These are phyloP conservation scores for Nannizzia gypsea DNA, from an alignment of 2,329 filamentous ascomycete genomes.

Conservation along the genomic window DNA sequence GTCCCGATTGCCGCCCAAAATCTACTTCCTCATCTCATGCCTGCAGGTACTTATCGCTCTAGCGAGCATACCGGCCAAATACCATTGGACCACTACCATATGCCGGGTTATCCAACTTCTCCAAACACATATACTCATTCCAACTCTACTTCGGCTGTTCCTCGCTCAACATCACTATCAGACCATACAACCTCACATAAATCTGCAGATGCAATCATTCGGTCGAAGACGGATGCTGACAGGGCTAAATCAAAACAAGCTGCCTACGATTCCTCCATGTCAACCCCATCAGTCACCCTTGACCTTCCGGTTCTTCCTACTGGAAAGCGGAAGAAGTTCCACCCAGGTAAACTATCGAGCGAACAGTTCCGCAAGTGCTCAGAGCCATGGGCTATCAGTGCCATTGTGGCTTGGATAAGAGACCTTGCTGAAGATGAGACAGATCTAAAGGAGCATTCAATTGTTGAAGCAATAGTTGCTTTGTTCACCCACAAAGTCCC, in stretches of 20 bases:
- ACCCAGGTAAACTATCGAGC: constrained; percentile 68
- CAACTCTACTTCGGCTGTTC: constrained; percentile 40
- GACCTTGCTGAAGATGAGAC: constrained; percentile 83
- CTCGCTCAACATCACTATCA: constrained; percentile 69
- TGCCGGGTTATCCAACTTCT: constrained; percentile 27
- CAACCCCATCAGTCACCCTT: constrained; percentile 46
- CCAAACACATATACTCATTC: constrained; percentile 44
- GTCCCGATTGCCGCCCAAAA: constrained; percentile 42
- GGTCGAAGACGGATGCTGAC: constrained; percentile 90
- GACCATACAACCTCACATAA: constrained; percentile 68
- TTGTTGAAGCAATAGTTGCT: constrained; percentile 76
- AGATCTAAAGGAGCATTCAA: constrained; percentile 70
- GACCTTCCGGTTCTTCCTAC: constrained; percentile 76
- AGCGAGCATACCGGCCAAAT: constrained; percentile 34
- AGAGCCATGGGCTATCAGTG: constrained; percentile 87
- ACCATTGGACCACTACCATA: constrained; percentile 27
- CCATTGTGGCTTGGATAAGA: constrained; percentile 75
- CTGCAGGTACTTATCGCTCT: constrained; percentile 49
- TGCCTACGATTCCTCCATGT: constrained; percentile 16
- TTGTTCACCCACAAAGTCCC: constrained; percentile 91
- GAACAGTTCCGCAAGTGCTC: constrained; percentile 72
- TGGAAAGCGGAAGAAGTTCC: constrained; percentile 69
- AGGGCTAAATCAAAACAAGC: constrained; percentile 42
- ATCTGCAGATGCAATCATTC: constrained; percentile 62
- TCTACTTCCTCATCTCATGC: constrained; percentile 37